Evolutionary conservation across 2,329 filamentous ascomycete species (phyloP).

Genomic region (Gaeumannomyces tritici): DNA sequence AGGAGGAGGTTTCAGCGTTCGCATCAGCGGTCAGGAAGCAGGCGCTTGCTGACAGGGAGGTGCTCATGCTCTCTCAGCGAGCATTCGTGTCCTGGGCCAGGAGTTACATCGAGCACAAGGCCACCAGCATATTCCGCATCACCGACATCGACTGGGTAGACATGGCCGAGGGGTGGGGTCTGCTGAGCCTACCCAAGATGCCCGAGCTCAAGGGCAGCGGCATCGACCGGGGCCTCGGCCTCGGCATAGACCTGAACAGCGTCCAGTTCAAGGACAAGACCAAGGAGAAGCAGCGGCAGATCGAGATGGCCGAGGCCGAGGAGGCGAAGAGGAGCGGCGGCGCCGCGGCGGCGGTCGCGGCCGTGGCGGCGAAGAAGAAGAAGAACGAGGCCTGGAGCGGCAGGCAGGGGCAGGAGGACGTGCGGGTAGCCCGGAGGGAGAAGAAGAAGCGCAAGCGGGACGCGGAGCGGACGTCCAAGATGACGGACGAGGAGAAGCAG

Average conservation of each 20-base stretch:
- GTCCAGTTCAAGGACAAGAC: constrained; percentile 65
- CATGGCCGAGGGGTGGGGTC: constrained; percentile 72
- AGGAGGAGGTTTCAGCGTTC: constrained; percentile 44
- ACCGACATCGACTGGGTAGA: constrained; percentile 77
- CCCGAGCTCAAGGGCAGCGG: constrained; percentile 69
- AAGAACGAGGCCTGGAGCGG: constrained; percentile 64
- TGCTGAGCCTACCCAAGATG: constrained; percentile 86
- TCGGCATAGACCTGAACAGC: constrained; percentile 55
- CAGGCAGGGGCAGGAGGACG: constrained; percentile 56
- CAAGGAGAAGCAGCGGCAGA: constrained; percentile 55
- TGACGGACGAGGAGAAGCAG: constrained; percentile 62
- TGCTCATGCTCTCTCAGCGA: constrained; percentile 82
- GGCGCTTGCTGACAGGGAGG: constrained; percentile 47
- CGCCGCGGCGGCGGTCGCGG: constrained; percentile 27
- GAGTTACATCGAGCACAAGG: constrained; percentile 84
- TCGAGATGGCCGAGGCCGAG: constrained; percentile 40
- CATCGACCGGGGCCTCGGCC: constrained; percentile 54
- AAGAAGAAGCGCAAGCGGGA: constrained; percentile 36
- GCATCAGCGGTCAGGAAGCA: constrained; percentile 18
- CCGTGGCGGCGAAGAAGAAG: constrained; percentile 35
- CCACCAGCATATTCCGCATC: constrained; percentile 81
- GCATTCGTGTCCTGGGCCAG: constrained; percentile 92
- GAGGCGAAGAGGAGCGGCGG: constrained; percentile 24
- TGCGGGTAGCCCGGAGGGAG: constrained; percentile 32
- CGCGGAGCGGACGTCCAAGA: constrained; percentile 48